Conservation (phyloP, 352 stramenopile species). For the Phytophthora capsici region DNA sequence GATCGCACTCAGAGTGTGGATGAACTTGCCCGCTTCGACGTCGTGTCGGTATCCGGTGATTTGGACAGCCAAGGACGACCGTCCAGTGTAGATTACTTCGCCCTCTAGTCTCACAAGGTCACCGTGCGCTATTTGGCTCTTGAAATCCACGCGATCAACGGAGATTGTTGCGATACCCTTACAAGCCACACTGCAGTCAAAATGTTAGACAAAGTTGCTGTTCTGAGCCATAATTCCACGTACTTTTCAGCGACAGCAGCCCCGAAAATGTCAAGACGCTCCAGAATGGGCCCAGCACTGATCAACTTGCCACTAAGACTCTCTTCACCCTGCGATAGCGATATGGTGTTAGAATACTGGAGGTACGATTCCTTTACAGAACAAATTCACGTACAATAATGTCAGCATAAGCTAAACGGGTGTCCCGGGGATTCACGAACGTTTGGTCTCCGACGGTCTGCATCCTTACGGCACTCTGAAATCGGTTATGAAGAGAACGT, state of each 20-base stretch:
- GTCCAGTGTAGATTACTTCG: slow-evolving; percentile 46
- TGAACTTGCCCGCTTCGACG: slow-evolving; percentile 26
- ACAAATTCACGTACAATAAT: slow-evolving; percentile 53
- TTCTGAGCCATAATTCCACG: slow-evolving; percentile 42
- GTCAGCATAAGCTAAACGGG: slow-evolving; percentile 60
- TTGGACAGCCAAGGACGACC: slow-evolving; percentile 53
- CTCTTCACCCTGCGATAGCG: slow-evolving; percentile 38
- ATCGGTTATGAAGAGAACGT: slow-evolving; percentile 22
- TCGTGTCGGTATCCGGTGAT: slow-evolving; percentile 47
- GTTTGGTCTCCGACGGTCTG: slow-evolving; percentile 37
- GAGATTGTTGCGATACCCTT: slow-evolving; percentile 38
- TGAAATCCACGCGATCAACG: slow-evolving; percentile 50
- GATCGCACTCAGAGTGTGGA: slow-evolving; percentile 54
- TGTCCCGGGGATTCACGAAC: slow-evolving; percentile 58
- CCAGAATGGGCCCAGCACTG: slow-evolving; percentile 46
- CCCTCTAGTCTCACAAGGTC: slow-evolving; percentile 52
- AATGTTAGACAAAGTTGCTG: not conserved
- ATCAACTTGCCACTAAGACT: slow-evolving; percentile 39
- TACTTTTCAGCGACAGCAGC: slow-evolving; percentile 7
- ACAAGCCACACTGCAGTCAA: slow-evolving; percentile 5
- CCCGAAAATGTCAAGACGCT: slow-evolving; percentile 43
- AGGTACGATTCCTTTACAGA: too few relatives aligned
- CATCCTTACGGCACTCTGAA: slow-evolving; percentile 39
- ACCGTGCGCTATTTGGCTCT: slow-evolving; percentile 48
- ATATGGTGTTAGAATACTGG: too few relatives aligned